phyloP scores from a whole-genome alignment of 495 filamentous ascomycete species.

The Trichoderma reesei region DNA sequence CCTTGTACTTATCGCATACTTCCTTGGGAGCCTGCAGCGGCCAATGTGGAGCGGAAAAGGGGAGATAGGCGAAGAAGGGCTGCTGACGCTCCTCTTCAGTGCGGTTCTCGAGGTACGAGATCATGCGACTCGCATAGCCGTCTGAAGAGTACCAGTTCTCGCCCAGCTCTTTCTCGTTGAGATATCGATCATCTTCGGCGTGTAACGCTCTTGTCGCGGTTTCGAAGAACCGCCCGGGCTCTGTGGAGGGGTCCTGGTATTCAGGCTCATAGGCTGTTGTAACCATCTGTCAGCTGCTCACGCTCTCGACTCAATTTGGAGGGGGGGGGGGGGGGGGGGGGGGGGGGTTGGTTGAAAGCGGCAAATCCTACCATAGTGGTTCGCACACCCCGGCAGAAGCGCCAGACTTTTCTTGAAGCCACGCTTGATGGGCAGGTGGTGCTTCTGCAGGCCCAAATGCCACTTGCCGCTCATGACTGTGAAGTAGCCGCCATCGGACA shows the following conservation, averaged over 20 bases:
- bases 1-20: slow-evolving; percentile 42
- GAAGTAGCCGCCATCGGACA: slow-evolving; percentile 52
- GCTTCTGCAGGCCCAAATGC: slow-evolving; percentile 38
- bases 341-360: slow-evolving; percentile 17
- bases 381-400: slow-evolving; percentile 36
- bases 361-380: slow-evolving; percentile 53
- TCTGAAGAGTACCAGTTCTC: slow-evolving; percentile 48
- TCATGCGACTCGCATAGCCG: slow-evolving; percentile 43
- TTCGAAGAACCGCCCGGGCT: slow-evolving; percentile 17
- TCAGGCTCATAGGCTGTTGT: slow-evolving; percentile 29
- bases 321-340: neutral
- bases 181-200: slow-evolving; percentile 39
- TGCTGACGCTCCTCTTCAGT: slow-evolving; percentile 35
- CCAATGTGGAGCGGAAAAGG: slow-evolving; percentile 54
- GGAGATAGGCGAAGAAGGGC: slow-evolving; percentile 52
- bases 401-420: slow-evolving; percentile 37
- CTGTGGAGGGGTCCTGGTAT: slow-evolving; percentile 16
- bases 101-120: slow-evolving; percentile 45
- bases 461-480: slow-evolving; percentile 57
- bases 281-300: neutral
- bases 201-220: slow-evolving; percentile 31
- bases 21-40: slow-evolving; percentile 47
- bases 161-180: slow-evolving; percentile 30
- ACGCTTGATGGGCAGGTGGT: slow-evolving; percentile 30
- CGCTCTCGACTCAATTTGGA: neutral